Evolutionary conservation across 768 basidiomycete species (phyloP), one percentile per base, ranked within the genome.

Genomic region (Leccinum broughii): DNA sequence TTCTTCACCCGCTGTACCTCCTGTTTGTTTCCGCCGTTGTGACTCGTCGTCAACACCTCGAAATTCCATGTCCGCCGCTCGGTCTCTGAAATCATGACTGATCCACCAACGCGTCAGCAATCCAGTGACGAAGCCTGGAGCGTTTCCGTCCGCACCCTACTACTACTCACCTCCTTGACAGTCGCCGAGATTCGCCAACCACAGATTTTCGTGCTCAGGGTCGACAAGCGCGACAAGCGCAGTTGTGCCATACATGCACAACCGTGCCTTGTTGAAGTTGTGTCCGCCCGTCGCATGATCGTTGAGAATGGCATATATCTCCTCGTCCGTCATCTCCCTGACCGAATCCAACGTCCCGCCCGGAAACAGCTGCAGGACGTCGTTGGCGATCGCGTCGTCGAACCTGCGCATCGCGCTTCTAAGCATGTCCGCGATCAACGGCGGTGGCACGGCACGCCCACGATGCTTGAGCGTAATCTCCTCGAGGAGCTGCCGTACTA

Each of bases 101-200:
- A 34, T 28, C 48, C 71, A 66, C n/a, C 69, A 66, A 51, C 28
- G 65, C 52, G 17, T 55, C 55, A 60, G 60, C 55, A 35, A 35
- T 5, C 13, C 34, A 35, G 34, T 35, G 34, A 35, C 34, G 48
- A 60, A 50, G 37, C 3, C 20, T 22, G 20, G 44, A n/a, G 11
- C 11, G 44, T 20, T 46, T 46, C 20, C 44, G 44, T 13, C 44
- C 44, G 9, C 44, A 46, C 41, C 41, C 41, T 44, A 10, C 1
- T 17, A 20, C 9, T 26, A 76, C 86, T 63, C 63, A 89, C 89
- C 79, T 61, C 88, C 88, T 78, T 89, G 86, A 70, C 88, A 91
- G 68, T 92, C 90, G 14, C 90, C 90, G 28, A 92, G 78, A 68
- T 91, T 91, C 6, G 89, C 90, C 51, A 92, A 75, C 90, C 90